Evolutionary conservation across 2,329 filamentous ascomycete species (phyloP), one percentile per base, ranked within the genome.

Genomic region (Dactylellina drechsleri): DNA sequence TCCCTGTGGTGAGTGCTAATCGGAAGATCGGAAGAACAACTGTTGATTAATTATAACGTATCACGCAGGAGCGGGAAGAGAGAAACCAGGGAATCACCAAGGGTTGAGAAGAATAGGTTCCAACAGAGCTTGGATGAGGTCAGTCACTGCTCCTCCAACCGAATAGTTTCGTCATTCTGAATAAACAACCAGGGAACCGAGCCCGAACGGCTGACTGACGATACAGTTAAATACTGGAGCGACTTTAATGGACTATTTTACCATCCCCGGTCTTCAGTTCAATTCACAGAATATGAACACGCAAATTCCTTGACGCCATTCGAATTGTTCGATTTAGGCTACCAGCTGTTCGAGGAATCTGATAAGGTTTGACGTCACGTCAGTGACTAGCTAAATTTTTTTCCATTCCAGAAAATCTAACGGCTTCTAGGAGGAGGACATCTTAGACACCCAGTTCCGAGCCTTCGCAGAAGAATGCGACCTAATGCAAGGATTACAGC

Each of bases 181-280:
- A 36, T 7, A 36, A 36, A 57, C 36, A 45, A 59, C 16, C 65
- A 79, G 31, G 93, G 92, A 20, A 81, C 86, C 4, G 82, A 87
- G 2, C 85, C 89, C 4, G 87, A 91, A 0, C 83, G 85, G 61
- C 85, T 97, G 18, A 90, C 86, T 0, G 85, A 88, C 0, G 87
- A 89, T 5, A 87, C 87, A 10, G 91, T 98, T n/a, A 88, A 92
- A 64, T 98, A 95, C 83, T 99, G 95, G 94, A 96, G 93, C 36
- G 95, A 99, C 82, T 98, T 93, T 82, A 96, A 92, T 78, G 88
- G 92, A 26, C 87, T 95, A n/a, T 99, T 89, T 82, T 97, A 91
- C 81, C 93, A 98, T 81, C 95, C 95, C 7, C 88, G 88, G 65
- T 97, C 93, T 12, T 87, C 97, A 64, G 86, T 96, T 8, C 93